Conservation (phyloP, 2,329 filamentous ascomycete genomes). For the Cordyceps javanica region DNA sequence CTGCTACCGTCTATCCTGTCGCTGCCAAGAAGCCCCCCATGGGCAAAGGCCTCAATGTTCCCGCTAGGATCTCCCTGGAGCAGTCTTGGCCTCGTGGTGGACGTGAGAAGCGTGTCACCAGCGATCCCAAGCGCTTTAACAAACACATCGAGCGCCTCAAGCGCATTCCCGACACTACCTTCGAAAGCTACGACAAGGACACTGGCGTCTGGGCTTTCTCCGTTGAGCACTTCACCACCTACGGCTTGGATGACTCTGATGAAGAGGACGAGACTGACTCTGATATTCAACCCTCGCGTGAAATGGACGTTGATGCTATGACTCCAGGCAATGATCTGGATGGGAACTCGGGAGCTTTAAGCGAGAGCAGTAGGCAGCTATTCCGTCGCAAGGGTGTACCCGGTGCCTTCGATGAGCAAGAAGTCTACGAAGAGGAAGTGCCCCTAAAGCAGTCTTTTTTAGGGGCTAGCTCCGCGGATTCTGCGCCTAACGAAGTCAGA, state of each 20-base stretch:
- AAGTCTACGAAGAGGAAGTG: slow-evolving; percentile 51
- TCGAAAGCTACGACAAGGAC: slow-evolving; percentile 70
- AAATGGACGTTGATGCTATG: slow-evolving; percentile 30
- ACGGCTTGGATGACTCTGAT: slow-evolving; percentile 77
- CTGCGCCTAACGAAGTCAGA: slow-evolving; percentile 55
- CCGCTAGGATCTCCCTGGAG: slow-evolving; percentile 77
- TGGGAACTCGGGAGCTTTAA: slow-evolving; percentile 20
- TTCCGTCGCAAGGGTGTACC: slow-evolving; percentile 53
- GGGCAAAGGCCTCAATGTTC: slow-evolving; percentile 88
- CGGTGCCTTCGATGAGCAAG: slow-evolving; percentile 69
- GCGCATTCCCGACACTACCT: slow-evolving; percentile 73
- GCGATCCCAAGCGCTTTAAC: slow-evolving; percentile 57
- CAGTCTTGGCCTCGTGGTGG: slow-evolving; percentile 81
- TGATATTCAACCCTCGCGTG: slow-evolving; percentile 29
- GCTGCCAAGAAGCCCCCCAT: slow-evolving; percentile 71
- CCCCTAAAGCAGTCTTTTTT: slow-evolving; percentile 74
- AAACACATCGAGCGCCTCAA: slow-evolving; percentile 81
- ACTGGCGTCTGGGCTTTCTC: slow-evolving; percentile 86
- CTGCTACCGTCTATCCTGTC: slow-evolving; percentile 81
- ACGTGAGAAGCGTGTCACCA: slow-evolving; percentile 48
- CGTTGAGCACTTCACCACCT: slow-evolving; percentile 96
- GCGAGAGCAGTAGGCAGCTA: slow-evolving; percentile 54
- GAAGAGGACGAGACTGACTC: slow-evolving; percentile 45
- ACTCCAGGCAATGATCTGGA: slow-evolving; percentile 20
- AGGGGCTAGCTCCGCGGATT: slow-evolving; percentile 85